Evolutionary conservation across 2,329 filamentous ascomycete genomes (phyloP).

Genomic region (Aureobasidium zeae): DNA sequence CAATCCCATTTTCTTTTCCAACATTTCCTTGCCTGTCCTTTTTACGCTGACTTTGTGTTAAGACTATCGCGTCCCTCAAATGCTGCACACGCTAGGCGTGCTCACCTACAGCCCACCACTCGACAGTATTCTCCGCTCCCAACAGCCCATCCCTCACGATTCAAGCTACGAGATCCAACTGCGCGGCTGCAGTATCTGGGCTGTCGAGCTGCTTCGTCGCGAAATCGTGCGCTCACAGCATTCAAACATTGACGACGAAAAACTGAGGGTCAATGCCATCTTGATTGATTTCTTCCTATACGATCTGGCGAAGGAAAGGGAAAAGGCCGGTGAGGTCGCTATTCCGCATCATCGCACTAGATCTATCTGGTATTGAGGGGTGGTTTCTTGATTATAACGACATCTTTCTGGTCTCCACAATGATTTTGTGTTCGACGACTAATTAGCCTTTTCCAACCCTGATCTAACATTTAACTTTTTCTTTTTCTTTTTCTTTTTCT

Average conservation of each 20-base stretch:
- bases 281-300: constrained; percentile 97
- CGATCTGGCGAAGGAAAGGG: constrained; percentile 81
- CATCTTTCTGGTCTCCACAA: no score
- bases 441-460: no score
- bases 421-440: no score
- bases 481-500: no score
- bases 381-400: no score
- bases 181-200: constrained; percentile 91
- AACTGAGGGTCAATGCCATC: constrained; percentile 68
- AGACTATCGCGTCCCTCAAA: constrained; percentile 95
- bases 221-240: constrained; percentile 71
- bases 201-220: constrained; percentile 74
- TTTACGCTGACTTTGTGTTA: constrained; percentile 3
- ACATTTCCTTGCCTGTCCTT: not conserved
- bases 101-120: constrained; percentile 76
- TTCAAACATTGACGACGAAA: constrained; percentile 66
- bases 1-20: not conserved
- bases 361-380: constrained; percentile 88
- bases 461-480: no score
- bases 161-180: constrained; percentile 78
- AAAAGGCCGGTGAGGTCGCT: constrained; percentile 43
- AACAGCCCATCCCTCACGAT: constrained; percentile 59
- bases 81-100: constrained; percentile 73
- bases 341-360: constrained; percentile 82
- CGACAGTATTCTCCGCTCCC: constrained; percentile 57